These are phyloP conservation scores for Pyrrhoderma noxium DNA, from an alignment of 1,284 basidiomycete species.

Conservation along the genomic window DNA sequence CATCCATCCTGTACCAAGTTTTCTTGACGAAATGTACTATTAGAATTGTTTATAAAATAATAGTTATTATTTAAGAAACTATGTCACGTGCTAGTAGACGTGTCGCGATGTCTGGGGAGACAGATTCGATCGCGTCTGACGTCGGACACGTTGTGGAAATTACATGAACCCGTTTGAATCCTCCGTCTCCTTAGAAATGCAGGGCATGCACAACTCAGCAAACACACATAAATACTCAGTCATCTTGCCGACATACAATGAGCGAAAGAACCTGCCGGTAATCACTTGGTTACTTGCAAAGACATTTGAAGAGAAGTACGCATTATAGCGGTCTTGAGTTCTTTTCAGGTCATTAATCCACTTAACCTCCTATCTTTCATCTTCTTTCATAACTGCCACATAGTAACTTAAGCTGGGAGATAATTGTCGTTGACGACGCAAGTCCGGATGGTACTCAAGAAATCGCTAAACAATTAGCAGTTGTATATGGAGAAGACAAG, in stretches of 20 bases:
- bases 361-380: too few relatives aligned
- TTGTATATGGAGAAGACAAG: constrained; percentile 76
- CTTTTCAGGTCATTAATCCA: too few relatives aligned
- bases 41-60: too few relatives aligned
- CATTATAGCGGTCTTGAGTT: constrained; percentile 19
- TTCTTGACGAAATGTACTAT: too few relatives aligned
- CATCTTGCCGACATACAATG: constrained; percentile 90
- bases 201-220: constrained; percentile 44
- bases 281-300: constrained; percentile 78
- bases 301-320: constrained; percentile 70
- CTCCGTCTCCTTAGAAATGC: constrained; percentile 50
- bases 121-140: too few relatives aligned
- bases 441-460: constrained; percentile 91
- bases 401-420: constrained; percentile 67
- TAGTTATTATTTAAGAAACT: too few relatives aligned
- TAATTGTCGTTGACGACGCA: constrained; percentile 87
- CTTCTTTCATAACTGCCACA: constrained; percentile 8
- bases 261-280: constrained; percentile 85
- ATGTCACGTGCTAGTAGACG: constrained; percentile 1
- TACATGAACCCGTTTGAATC: constrained; percentile 61
- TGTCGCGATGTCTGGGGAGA: constrained; percentile 2
- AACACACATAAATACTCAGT: constrained; percentile 80
- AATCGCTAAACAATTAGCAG: constrained; percentile 70
- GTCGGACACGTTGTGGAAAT: too few relatives aligned
- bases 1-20: too few relatives aligned